These are phyloP conservation scores for Kentomonas sorsogonicus DNA, from an alignment of 208 protist species.

Conservation along the genomic window DNA sequence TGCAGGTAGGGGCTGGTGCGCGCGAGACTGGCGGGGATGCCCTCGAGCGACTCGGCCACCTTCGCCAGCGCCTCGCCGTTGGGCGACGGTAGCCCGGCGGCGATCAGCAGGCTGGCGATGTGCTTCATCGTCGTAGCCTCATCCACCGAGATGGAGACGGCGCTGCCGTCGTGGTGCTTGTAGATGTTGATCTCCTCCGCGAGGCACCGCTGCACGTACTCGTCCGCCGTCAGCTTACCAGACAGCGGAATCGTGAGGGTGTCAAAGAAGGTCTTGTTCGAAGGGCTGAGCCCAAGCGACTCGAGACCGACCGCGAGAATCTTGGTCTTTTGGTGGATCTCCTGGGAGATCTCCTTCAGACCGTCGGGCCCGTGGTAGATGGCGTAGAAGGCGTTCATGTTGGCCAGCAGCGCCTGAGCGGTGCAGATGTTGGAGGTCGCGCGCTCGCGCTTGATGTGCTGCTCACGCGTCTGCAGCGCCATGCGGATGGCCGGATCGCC, in stretches of 20 bases:
- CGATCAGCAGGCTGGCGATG: constrained; percentile 68
- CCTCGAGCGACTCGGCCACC: constrained; percentile 32
- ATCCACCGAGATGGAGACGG: constrained; percentile 90
- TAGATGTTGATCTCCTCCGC: constrained; percentile 91
- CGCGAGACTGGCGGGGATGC: constrained; percentile 40
- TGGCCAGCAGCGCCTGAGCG: constrained; percentile 96
- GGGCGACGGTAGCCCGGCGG: constrained; percentile 53
- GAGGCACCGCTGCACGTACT: constrained; percentile 47
- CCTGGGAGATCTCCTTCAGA: constrained; percentile 88
- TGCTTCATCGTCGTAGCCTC: constrained; percentile 89
- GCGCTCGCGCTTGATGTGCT: constrained; percentile 97
- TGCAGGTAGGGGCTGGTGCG: constrained; percentile 85
- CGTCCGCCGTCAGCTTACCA: constrained; percentile 33
- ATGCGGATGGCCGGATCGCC: constrained; percentile 93
- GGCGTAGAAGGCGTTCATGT: constrained; percentile 95
- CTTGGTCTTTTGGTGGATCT: constrained; percentile 82
- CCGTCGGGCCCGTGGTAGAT: constrained; percentile 97
- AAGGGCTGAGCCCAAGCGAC: constrained; percentile 49
- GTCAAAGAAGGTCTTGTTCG: constrained; percentile 86
- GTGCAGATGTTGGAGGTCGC: constrained; percentile 98
- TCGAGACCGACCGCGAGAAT: constrained; percentile 83
- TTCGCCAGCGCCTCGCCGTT: constrained; percentile 35
- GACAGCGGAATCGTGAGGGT: constrained; percentile 74
- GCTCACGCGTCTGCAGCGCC: constrained; percentile 97
- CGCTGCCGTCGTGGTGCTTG: constrained; percentile 35